Evolutionary conservation across 1,284 basidiomycete genomes (phyloP), one percentile per base, ranked within the genome.

Genomic region (Rhodotorula sp.): DNA sequence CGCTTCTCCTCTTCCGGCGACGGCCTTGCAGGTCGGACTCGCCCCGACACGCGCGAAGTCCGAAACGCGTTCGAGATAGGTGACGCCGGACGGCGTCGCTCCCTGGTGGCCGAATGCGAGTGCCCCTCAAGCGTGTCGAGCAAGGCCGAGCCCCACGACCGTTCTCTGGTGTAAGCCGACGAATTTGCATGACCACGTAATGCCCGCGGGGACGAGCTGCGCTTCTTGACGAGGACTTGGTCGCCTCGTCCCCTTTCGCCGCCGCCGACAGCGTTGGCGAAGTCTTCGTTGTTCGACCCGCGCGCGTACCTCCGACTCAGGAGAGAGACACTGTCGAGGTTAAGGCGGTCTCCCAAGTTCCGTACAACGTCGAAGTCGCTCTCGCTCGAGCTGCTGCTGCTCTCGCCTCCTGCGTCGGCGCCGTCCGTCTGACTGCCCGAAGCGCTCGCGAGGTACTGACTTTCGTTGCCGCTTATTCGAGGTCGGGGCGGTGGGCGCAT

Each of bases 221-320:
- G 69, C 26, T 71, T 66, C 59, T 72, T 62, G 43, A 76, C 66
- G 47, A 76, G 67, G 29, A 74, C 68, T 43, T 76, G 72, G 20
- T 68, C 75, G 43, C 70, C 72, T 29, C 72, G n/a, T 2, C 75
- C 74, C 6, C 62, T 43, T 14, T 68, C 70, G 15, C 71, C 68
- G 2, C 65, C 68, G 48, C n/a, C 26, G n/a, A 14, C 16, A 12
- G 12, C 26, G 10, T 10, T 14, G 12, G 26, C 15, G 26, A 15
- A n/a, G 26, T 56, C 54, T 29, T n/a, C 12, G 29, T 16, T 15
- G 29, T 16, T 15, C 26, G 54, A n/a, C 54, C 26, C n/a, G 26
- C 39, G 39, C 12, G 54, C 54, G 26, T 56, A 56, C 14, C 54
- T n/a, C 14, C 54, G 54, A 8, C 12, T 56, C 54, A 56, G 7